Percentiles rank a stretch among this genome's conserved stretches.
phyloP scores from a whole-genome alignment of 495 filamentous ascomycete species.

The Haplographium delicatum region DNA sequence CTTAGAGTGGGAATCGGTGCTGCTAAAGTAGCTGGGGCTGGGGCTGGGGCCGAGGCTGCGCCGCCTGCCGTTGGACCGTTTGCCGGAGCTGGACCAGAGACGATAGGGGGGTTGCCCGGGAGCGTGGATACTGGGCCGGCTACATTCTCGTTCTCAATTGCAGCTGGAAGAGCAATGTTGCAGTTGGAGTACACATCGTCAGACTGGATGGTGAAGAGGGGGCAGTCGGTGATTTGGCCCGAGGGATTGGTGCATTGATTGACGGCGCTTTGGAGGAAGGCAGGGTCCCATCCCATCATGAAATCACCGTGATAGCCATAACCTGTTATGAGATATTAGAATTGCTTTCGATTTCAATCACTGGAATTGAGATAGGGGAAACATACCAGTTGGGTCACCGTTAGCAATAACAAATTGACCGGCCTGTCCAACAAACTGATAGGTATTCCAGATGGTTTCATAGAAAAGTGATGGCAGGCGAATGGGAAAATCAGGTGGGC shows the following conservation, averaged over 20 bases:
- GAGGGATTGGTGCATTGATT: conserved; percentile 49
- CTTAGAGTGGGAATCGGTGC: conserved; percentile 2
- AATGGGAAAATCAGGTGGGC: conserved; percentile 65
- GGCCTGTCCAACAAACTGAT: conserved; percentile 55
- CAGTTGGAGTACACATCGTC: conserved; percentile 39
- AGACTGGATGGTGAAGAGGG: conserved; percentile 51
- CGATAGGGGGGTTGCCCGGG: conserved; percentile 47
- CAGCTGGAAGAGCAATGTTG: conserved; percentile 34
- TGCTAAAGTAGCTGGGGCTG: conserved; percentile 3
- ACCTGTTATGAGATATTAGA: conserved; percentile 7
- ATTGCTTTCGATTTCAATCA: no score
- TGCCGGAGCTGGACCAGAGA: conserved; percentile 49
- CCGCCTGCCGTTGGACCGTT: conserved; percentile 10
- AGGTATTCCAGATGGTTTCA: conserved; percentile 83
- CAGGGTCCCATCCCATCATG: conserved; percentile 71
- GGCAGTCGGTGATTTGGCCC: conserved; percentile 51
- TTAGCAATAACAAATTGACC: conserved; percentile 79
- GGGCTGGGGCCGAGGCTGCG: background rate
- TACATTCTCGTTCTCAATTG: conserved; percentile 35
- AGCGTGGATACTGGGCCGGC: conserved; percentile 37
- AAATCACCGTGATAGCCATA: conserved; percentile 62
- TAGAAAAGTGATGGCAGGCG: conserved; percentile 74
- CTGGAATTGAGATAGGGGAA: background rate
- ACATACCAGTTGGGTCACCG: conserved; percentile 66
- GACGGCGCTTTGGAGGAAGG: conserved; percentile 59